Evolutionary conservation across 441 rosid genomes (phyloP), one percentile per base, ranked within the genome.

Genomic region (Geranium incanum): DNA sequence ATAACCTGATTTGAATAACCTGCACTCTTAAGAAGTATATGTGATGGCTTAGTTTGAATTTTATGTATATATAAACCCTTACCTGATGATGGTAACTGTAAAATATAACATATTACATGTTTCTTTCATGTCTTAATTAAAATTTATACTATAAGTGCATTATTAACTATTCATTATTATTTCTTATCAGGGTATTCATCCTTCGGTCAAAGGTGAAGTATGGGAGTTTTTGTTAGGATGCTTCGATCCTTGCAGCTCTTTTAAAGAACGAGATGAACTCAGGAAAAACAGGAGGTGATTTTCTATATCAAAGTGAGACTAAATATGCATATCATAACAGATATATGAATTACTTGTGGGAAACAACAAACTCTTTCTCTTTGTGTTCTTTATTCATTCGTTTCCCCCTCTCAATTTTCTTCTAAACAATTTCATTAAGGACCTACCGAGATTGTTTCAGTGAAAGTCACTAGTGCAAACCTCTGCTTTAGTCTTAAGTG

Each of bases 141-240:
- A 63, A 21, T 19, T 63, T 21, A 63, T 63, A 33, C 36, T 3
- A 21, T 37, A 68, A 38, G 23, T 68, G 23, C 52, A 57, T 57
- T 55, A 55, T 57, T 57, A 52, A 5, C 4, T 52, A 13, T n/a
- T 18, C 16, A 5, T 16, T 69, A 64, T 74, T 69, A 68, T 66
- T 67, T 79, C 74, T 70, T 65, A 67, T 82, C 74, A 92, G 99
- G 99, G 99, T 37, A 82, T 94, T 77, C 99, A 92, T 76, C 99
- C 99, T 67, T 80, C 94, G 18, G 85, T 94, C 76, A 92, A 86
- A 84, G 97, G 94, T 59, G 76, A 76, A 45, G 97, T 89, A 19
- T 94, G 97, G 97, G 99, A 94, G 87, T 92, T 92, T 81, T 68
- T 94, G 77, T 76, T 94, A 78, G 99, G 99, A 65, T 88, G 97